These are phyloP conservation scores for Nosema muscidifuracis DNA, from an alignment of 371 early-diverging fungal species.

Conservation along the genomic window DNA sequence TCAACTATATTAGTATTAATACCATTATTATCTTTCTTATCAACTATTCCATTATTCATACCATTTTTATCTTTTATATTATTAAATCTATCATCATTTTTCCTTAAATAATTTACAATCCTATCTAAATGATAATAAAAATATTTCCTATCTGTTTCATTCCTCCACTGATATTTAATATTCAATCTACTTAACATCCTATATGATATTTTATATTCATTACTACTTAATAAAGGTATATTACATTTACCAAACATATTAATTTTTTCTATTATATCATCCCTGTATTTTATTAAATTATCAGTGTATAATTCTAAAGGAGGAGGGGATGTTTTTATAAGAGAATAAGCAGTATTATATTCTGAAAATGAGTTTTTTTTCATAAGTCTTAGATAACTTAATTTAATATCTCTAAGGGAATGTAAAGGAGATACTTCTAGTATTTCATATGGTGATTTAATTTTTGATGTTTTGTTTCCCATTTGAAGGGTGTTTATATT, in stretches of 20 bases:
- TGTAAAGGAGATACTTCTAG: neutral
- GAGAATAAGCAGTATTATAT: neutral
- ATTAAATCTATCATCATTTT: neutral
- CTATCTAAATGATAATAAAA: neutral
- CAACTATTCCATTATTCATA: neutral
- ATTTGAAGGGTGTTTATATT: too few relatives aligned
- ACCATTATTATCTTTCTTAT: neutral
- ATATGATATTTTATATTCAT: neutral
- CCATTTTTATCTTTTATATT: neutral
- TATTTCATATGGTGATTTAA: neutral
- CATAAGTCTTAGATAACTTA: neutral
- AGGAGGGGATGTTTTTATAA: neutral
- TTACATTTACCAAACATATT: neutral
- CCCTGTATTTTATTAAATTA: neutral
- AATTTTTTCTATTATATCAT: slow-evolving; percentile 4
- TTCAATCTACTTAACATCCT: neutral
- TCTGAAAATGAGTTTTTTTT: neutral
- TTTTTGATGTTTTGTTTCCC: neutral
- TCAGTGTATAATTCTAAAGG: neutral
- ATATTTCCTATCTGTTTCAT: neutral
- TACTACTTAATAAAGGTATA: neutral
- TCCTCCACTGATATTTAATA: neutral
- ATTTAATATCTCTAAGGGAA: neutral
- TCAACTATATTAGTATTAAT: neutral
- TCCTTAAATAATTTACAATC: neutral